Evolutionary conservation across 1,284 basidiomycete genomes (phyloP), one percentile per base, ranked within the genome.

Genomic region (Pterulicium gracile): DNA sequence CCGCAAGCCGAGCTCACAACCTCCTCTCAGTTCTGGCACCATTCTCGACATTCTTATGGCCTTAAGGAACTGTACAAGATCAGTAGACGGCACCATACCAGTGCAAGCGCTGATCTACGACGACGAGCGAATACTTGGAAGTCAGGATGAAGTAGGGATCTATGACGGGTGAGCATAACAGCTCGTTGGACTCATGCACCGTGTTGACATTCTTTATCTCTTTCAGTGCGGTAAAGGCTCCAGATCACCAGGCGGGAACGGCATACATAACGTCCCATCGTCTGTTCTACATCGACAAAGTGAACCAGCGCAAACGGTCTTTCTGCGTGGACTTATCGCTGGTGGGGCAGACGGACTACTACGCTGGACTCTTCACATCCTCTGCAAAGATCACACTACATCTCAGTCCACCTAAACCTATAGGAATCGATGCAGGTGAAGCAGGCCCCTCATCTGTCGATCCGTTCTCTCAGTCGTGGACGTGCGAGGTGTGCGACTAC

Each of bases 361-460:
- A 96, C 60, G 81, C 84, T 2, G 94, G 95, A 2, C 82, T 98
- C 50, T 86, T 98, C 68, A 88, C 80, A 48, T 93, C 88, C 18
- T 91, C 86, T 0, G 59, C 95, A 3, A 98, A 98, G 65, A 75
- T 96, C 50, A 94, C 92, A 0, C 66, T 97, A 1, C 71, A 82
- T 51, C 70, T 94, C 22, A 57, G 62, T 56, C 64, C 51, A 43
- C 52, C 50, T 47, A 53, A 47, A 49, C 5, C 19, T 4, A 15
- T 18, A 15, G 36, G n/a, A 13, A 18, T 39, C 5, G 36, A 39
- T 15, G 36, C 61, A 45, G 39, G 10, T 41, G 27, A 7, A 10
- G 13, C 39, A 10, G 39, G 39, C 10, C 7, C 7, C 39, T 41
- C 18, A 10, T 4, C 12, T 22, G n/a, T 21, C 20, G 60, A 59